phyloP scores from a whole-genome alignment of 2,329 filamentous ascomycete genomes.

The Pseudogymnoascus sp. region DNA sequence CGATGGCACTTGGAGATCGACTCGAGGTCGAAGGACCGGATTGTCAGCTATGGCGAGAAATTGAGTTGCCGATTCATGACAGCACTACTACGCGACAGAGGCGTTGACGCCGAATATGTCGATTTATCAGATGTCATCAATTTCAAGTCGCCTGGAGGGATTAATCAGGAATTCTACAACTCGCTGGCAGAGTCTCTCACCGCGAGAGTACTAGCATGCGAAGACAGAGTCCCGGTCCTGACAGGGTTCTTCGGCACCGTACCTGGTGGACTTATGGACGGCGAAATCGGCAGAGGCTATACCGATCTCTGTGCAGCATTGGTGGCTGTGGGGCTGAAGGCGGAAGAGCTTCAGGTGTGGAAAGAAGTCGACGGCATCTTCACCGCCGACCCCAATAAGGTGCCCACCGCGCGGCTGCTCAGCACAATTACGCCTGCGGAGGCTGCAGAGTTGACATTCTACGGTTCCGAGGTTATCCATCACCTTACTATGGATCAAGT shows the following conservation, averaged over 20 bases:
- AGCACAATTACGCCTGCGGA: conserved; percentile 85
- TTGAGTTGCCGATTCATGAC: conserved; percentile 90
- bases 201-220: conserved; percentile 57
- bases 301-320: conserved; percentile 93
- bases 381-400: conserved; percentile 72
- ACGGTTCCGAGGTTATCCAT: conserved; percentile 94
- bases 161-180: conserved; percentile 64
- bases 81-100: conserved; percentile 68
- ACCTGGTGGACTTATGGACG: conserved; percentile 79
- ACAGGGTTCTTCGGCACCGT: conserved; percentile 95
- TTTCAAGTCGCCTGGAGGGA: conserved; percentile 47
- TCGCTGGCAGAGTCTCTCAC: conserved; percentile 52
- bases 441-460: conserved; percentile 91
- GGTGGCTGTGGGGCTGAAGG: conserved; percentile 79
- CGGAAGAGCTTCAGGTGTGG: conserved; percentile 91
- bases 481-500: conserved; percentile 98
- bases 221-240: conserved; percentile 63
- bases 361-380: conserved; percentile 98
- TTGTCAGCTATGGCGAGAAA: conserved; percentile 94
- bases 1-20: conserved; percentile 68
- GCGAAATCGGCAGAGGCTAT: conserved; percentile 87
- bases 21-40: conserved; percentile 71
- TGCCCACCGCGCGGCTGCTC: conserved; percentile 87
- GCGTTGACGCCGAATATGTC: conserved; percentile 80
- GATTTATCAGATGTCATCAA: conserved; percentile 79